A percentile compares a stretch with the other conserved stretches of the same genome.
phyloP scores from a whole-genome alignment of 108 stramenopile genomes.

The Chaetoceros muelleri region DNA sequence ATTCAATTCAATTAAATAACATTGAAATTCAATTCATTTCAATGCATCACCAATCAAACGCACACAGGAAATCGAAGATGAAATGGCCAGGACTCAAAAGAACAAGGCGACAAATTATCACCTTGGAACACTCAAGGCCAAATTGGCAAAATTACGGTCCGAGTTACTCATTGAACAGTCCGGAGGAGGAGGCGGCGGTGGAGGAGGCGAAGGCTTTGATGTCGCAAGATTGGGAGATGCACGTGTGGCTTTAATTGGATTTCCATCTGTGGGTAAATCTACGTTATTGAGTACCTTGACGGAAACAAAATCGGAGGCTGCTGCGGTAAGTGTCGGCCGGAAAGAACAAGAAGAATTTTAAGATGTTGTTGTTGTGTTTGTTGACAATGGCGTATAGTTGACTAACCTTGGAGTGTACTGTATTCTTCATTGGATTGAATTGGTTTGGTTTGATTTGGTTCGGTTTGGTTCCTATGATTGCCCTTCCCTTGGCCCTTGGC shows the following conservation, averaged over 20 bases:
- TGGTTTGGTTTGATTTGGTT: too few relatives aligned
- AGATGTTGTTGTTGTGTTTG: neutral
- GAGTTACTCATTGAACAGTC: slow-evolving; percentile 87
- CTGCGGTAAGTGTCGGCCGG: too few relatives aligned
- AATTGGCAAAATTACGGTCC: slow-evolving; percentile 90
- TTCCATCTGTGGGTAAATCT: slow-evolving; percentile 92
- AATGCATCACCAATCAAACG: neutral
- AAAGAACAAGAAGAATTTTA: too few relatives aligned
- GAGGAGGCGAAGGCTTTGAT: slow-evolving; percentile 83
- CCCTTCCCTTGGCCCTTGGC: too few relatives aligned
- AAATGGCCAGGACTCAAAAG: slow-evolving; percentile 89
- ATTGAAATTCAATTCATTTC: too few relatives aligned
- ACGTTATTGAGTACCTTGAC: slow-evolving; percentile 85
- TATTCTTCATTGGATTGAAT: too few relatives aligned
- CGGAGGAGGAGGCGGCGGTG: slow-evolving; percentile 66
- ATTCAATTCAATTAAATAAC: too few relatives aligned
- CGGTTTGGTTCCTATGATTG: too few relatives aligned
- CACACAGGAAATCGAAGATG: slow-evolving; percentile 61
- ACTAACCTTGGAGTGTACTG: too few relatives aligned
- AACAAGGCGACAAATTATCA: slow-evolving; percentile 84
- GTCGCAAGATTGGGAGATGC: slow-evolving; percentile 94
- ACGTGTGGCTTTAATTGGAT: slow-evolving; percentile 94
- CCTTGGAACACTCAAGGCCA: slow-evolving; percentile 95
- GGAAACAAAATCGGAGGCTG: slow-evolving; percentile 88
- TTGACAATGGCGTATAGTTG: too few relatives aligned